phyloP scores from a whole-genome alignment of 2,329 filamentous ascomycete species.

The Curvularia sp. region DNA sequence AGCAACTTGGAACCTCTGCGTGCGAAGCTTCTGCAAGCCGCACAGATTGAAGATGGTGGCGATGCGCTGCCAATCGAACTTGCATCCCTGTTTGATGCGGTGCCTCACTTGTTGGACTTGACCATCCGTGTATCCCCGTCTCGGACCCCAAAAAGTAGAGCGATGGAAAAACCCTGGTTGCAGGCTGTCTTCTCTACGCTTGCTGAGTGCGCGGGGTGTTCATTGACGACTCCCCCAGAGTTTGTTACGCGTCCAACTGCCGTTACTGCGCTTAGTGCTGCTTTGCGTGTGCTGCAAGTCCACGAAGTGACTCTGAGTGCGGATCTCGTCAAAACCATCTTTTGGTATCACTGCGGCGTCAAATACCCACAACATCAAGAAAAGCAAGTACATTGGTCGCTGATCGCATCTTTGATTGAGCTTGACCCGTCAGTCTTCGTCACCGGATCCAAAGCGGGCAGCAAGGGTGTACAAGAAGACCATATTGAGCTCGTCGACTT shows the following conservation, averaged over 20 bases:
- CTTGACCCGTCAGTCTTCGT: slow-evolving; percentile 46
- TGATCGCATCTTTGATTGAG: slow-evolving; percentile 44
- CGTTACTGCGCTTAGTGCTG: slow-evolving; percentile 34
- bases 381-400: slow-evolving; percentile 37
- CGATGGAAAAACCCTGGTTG: slow-evolving; percentile 54
- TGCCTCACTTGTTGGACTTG: slow-evolving; percentile 51
- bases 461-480: slow-evolving; percentile 18
- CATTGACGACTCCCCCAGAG: slow-evolving; percentile 33
- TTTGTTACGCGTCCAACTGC: slow-evolving; percentile 28
- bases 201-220: slow-evolving; percentile 44
- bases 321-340: slow-evolving; percentile 38
- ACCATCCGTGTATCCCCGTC: slow-evolving; percentile 51
- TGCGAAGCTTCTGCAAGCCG: slow-evolving; percentile 41
- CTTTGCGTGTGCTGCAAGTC: slow-evolving; percentile 33
- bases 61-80: slow-evolving; percentile 32
- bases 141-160: slow-evolving; percentile 50
- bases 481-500: slow-evolving; percentile 37
- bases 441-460: slow-evolving; percentile 26
- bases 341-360: slow-evolving; percentile 48
- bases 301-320: slow-evolving; percentile 38
- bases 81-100: slow-evolving; percentile 33
- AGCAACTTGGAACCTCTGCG: slow-evolving; percentile 37
- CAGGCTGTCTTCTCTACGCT: slow-evolving; percentile 51
- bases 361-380: slow-evolving; percentile 31
- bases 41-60: slow-evolving; percentile 40